Conservation (phyloP, 441 rosid genomes). For the Arabidopsis lyrata region DNA sequence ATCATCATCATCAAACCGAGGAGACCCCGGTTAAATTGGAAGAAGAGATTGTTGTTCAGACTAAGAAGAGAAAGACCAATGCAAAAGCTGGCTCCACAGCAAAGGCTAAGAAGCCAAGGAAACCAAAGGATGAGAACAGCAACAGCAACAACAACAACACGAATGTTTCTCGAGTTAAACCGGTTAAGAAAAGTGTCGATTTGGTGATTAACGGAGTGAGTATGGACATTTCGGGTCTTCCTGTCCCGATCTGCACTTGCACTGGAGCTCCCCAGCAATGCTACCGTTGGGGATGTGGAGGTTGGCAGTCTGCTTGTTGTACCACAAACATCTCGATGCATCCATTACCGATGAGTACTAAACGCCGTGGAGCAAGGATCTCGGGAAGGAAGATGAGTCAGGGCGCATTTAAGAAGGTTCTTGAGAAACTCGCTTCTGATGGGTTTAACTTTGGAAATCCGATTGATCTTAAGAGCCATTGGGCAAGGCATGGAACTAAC, state of each 20-base stretch:
- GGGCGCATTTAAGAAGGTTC: constrained; percentile 89
- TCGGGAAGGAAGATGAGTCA: constrained; percentile 99
- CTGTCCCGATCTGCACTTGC: constrained; percentile 96
- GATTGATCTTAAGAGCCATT: constrained; percentile 88
- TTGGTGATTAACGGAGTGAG: constrained; percentile 85
- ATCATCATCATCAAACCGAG: constrained; percentile 51
- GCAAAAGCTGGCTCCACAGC: constrained; percentile 53
- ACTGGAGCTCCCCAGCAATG: constrained; percentile 95
- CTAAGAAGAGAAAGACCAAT: constrained; percentile 71
- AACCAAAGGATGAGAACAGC: constrained; percentile 64
- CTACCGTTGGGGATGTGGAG: constrained; percentile 99
- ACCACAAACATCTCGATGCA: constrained; percentile 91
- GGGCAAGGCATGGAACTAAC: constrained; percentile 99
- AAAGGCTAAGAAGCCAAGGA: constrained; percentile 81
- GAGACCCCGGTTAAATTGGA: constrained; percentile 56
- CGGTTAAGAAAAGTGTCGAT: constrained; percentile 81
- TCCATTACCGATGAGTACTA: constrained; percentile 97
- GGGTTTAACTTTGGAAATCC: constrained; percentile 54
- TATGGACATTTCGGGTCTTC: constrained; percentile 88
- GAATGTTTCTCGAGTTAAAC: constrained; percentile 54
- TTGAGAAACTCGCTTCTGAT: constrained; percentile 48
- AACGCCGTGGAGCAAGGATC: constrained; percentile 95
- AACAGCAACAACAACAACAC: constrained; percentile 44
- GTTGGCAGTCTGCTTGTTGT: constrained; percentile 99
- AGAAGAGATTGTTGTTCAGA: constrained; percentile 58